phyloP scores from a whole-genome alignment of 2,329 filamentous ascomycete genomes.

The Paecilomyces fulvus region DNA sequence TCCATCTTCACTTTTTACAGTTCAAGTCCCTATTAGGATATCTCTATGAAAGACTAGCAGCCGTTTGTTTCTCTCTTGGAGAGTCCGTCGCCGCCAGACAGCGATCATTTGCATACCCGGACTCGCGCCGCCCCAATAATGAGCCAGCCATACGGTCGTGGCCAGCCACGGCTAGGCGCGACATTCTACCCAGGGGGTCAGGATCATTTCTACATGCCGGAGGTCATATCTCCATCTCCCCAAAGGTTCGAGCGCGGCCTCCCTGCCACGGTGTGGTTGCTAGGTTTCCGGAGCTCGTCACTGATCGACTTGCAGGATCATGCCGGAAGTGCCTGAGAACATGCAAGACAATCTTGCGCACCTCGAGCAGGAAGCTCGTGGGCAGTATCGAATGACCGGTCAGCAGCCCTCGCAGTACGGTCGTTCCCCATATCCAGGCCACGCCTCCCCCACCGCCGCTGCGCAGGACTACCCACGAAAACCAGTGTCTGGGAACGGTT shows the following conservation, averaged over 20 bases:
- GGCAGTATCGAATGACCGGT: conserved; percentile 38
- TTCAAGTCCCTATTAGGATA: neutral
- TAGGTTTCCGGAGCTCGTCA: conserved; percentile 9
- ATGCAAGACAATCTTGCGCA: conserved; percentile 92
- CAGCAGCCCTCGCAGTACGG: conserved; percentile 26
- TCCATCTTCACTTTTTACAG: neutral
- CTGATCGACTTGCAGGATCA: conserved; percentile 55
- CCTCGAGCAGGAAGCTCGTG: conserved; percentile 68
- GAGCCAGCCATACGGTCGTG: conserved; percentile 31
- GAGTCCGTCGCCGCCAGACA: conserved; percentile 1
- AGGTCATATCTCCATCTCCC: conserved; percentile 61
- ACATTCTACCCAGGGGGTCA: conserved; percentile 61
- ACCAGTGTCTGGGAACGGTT: neutral
- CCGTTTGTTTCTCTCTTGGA: neutral
- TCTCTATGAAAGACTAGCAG: neutral
- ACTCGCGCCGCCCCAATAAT: conserved; percentile 14
- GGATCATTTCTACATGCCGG: conserved; percentile 62
- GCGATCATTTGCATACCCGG: conserved; percentile 5
- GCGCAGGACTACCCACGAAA: conserved; percentile 13
- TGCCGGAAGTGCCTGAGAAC: conserved; percentile 91
- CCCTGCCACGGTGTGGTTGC: conserved; percentile 5
- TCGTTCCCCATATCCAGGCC: conserved; percentile 26
- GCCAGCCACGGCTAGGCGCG: conserved; percentile 43
- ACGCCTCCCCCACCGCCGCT: conserved; percentile 23
- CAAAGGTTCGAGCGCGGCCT: conserved; percentile 48